These are phyloP conservation scores for Pythium vanterpoolii DNA, from an alignment of 352 stramenopile species.

Conservation along the genomic window DNA sequence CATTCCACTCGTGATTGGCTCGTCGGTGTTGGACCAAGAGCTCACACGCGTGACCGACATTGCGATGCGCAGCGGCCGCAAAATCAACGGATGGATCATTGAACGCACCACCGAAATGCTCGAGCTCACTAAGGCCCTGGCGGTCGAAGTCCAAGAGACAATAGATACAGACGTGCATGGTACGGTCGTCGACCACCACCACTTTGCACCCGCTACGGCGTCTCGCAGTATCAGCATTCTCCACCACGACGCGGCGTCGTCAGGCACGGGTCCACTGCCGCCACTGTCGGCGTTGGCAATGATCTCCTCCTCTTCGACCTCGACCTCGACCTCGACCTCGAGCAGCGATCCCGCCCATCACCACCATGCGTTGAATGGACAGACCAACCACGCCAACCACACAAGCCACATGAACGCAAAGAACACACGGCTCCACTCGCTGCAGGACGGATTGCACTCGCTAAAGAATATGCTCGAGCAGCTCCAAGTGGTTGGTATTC, in stretches of 20 bases:
- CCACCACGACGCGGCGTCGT: constrained; percentile 30
- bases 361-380: constrained; percentile 12
- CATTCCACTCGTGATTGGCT: neutral
- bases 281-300: constrained; percentile 30
- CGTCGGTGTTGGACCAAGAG: constrained; percentile 33
- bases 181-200: too few species aligned
- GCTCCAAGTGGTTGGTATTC: constrained; percentile 73
- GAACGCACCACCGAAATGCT: constrained; percentile 80
- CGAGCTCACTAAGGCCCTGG: constrained; percentile 48
- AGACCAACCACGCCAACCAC: neutral
- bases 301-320: too few species aligned
- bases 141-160: constrained; percentile 41
- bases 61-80: constrained; percentile 59
- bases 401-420: too few species aligned
- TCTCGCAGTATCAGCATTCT: constrained; percentile 19
- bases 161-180: constrained; percentile 4
- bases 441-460: constrained; percentile 52
- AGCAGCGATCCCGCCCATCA: constrained; percentile 1
- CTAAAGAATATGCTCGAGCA: constrained; percentile 77
- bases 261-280: constrained; percentile 18
- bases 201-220: neutral
- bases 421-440: constrained; percentile 43
- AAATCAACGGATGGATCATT: constrained; percentile 71
- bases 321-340: too few species aligned
- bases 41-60: constrained; percentile 70